phyloP scores from a whole-genome alignment of 306 rosid species.

The Castanospermum australe region DNA sequence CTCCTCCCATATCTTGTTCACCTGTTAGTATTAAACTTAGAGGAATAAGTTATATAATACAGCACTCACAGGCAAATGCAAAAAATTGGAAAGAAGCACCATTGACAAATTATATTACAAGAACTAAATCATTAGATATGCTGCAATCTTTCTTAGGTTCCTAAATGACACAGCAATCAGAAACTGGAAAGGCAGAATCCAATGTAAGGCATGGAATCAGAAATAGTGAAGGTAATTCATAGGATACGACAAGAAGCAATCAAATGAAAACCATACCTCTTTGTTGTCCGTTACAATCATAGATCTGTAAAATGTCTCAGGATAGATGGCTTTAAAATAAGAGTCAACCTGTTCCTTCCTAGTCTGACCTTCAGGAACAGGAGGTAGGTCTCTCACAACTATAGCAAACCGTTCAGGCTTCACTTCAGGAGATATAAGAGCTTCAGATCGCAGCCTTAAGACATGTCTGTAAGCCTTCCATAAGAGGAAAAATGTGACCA shows the following conservation, averaged over 20 bases:
- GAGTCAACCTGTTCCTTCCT: conserved; percentile 82
- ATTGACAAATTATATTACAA: neutral
- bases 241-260: neutral
- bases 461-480: conserved; percentile 89
- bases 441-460: conserved; percentile 56
- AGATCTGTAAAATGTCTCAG: conserved; percentile 78
- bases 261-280: conserved; percentile 43
- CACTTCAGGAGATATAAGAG: conserved; percentile 61
- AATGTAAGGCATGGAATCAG: conserved; percentile 7
- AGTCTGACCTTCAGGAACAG: conserved; percentile 53
- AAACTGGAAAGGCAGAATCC: neutral
- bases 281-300: conserved; percentile 78
- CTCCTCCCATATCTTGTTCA: conserved; percentile 62
- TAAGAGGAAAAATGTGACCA: conserved; percentile 62
- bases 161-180: conserved; percentile 1
- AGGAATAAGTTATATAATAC: neutral
- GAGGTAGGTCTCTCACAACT: conserved; percentile 90
- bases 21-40: conserved; percentile 46
- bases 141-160: neutral
- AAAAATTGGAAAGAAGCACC: neutral
- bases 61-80: neutral
- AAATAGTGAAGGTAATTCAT: neutral
- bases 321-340: conserved; percentile 62
- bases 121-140: neutral
- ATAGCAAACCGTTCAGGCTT: conserved; percentile 76